Percentiles rank a stretch among this genome's conserved stretches.
These are phyloP conservation scores for Aspergillus floridensis DNA, from an alignment of 2,329 filamentous ascomycete genomes.

Conservation along the genomic window DNA sequence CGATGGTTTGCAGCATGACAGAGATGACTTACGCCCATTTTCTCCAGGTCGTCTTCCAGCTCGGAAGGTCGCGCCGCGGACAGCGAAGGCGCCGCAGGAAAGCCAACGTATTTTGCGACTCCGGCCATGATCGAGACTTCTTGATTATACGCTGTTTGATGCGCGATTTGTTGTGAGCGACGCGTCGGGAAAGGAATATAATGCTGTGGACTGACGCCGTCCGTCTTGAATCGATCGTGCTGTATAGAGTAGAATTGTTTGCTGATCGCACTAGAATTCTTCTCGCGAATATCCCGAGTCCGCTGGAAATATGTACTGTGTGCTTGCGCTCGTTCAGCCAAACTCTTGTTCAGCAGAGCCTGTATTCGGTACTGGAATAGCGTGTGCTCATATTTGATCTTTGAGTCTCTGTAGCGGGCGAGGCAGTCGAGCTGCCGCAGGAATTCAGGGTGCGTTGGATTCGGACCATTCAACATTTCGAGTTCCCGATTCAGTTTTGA, in stretches of 20 bases:
- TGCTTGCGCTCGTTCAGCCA: slow-evolving; percentile 80
- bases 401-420: slow-evolving; percentile 76
- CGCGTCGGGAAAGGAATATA: slow-evolving; percentile 76
- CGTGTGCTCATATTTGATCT: slow-evolving; percentile 70
- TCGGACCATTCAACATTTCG: slow-evolving; percentile 56
- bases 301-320: slow-evolving; percentile 89
- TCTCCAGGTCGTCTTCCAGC: slow-evolving; percentile 80
- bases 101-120: slow-evolving; percentile 91
- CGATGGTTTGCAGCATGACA: background rate
- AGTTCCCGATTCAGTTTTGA: slow-evolving; percentile 72
- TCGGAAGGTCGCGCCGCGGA: slow-evolving; percentile 68
- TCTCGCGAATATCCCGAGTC: slow-evolving; percentile 77
- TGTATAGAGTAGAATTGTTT: slow-evolving; percentile 92
- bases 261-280: slow-evolving; percentile 74
- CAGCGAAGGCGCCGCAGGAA: slow-evolving; percentile 90
- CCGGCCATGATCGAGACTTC: slow-evolving; percentile 90
- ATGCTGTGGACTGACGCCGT: slow-evolving; percentile 77
- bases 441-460: slow-evolving; percentile 80
- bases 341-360: slow-evolving; percentile 69
- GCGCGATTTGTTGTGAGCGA: slow-evolving; percentile 71
- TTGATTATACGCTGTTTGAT: slow-evolving; percentile 89
- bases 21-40: slow-evolving; percentile 71
- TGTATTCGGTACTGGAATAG: slow-evolving; percentile 71
- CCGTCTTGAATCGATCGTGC: slow-evolving; percentile 74
- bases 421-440: slow-evolving; percentile 86